Evolutionary conservation across 495 filamentous ascomycete genomes (phyloP).

Genomic region (Opeltia flavorubescens): DNA sequence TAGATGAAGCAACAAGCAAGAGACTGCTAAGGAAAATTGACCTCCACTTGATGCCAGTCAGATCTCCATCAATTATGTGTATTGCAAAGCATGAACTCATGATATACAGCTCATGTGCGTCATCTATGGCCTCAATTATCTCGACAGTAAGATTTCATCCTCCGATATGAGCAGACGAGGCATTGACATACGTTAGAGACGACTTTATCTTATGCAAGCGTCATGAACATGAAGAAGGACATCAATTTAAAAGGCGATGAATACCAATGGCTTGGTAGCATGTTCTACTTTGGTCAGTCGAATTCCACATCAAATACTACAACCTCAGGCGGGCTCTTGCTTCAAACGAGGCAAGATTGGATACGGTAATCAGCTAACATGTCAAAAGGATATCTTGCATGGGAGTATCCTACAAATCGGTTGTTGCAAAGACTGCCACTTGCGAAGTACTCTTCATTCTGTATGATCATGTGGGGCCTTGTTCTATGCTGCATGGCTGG

Average conservation of each 20-base stretch:
- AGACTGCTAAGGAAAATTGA: conserved; percentile 43
- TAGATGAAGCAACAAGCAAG: conserved; percentile 43
- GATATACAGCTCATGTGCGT: conserved; percentile 29
- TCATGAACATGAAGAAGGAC: conserved; percentile 46
- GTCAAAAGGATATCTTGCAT: conserved; percentile 41
- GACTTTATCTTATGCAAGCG: conserved; percentile 45
- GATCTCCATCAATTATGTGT: background rate
- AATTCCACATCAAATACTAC: too few species aligned
- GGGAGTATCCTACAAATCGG: conserved; percentile 48
- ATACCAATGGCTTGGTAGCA: conserved; percentile 41
- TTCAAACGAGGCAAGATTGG: too few species aligned
- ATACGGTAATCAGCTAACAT: background rate
- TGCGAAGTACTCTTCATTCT: conserved; percentile 43
- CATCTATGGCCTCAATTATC: conserved; percentile 49
- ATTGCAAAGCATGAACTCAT: conserved; percentile 8
- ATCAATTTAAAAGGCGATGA: conserved; percentile 27
- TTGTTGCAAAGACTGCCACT: conserved; percentile 45
- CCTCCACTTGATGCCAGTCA: conserved; percentile 45
- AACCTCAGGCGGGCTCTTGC: too few species aligned
- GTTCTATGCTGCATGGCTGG: conserved; percentile 41
- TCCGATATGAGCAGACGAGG: background rate
- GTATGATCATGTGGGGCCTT: conserved; percentile 44
- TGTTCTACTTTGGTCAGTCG: conserved; percentile 45
- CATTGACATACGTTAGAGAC: conserved; percentile 29
- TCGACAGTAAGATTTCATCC: conserved; percentile 35